A percentile compares a stretch with the other conserved stretches of the same genome.
These are phyloP conservation scores for Hylodesmum podocarpum DNA, from an alignment of 306 rosid species.

Conservation along the genomic window DNA sequence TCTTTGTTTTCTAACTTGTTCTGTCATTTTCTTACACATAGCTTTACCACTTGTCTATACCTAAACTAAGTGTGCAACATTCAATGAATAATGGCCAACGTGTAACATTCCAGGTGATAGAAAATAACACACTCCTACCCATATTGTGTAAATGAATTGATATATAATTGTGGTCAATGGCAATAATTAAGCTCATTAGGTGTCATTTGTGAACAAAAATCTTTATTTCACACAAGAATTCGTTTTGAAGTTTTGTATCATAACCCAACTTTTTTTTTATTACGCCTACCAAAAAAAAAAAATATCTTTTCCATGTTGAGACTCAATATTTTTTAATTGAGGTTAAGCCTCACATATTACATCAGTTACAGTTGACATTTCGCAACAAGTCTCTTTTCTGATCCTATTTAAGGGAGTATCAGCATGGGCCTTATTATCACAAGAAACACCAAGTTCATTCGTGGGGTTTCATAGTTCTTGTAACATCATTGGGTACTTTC, in stretches of 20 bases:
- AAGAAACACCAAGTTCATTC: not conserved
- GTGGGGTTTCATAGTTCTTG: not conserved
- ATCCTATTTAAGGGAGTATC: constrained; percentile 35
- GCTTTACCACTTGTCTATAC: not conserved
- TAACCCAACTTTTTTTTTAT: not conserved
- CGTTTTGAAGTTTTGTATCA: not conserved
- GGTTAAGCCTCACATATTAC: not conserved
- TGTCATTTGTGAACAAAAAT: not conserved
- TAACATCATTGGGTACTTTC: constrained; percentile 22
- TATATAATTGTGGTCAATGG: constrained; percentile 1
- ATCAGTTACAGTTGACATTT: not conserved
- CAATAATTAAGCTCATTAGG: constrained; percentile 27
- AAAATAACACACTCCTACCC: not conserved
- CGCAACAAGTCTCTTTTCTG: not conserved
- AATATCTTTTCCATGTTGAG: too few relatives aligned
- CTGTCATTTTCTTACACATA: not conserved
- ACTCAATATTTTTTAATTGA: not conserved
- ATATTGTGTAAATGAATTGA: not conserved
- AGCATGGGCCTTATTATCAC: not conserved
- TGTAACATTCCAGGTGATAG: not conserved
- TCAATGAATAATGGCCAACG: not conserved
- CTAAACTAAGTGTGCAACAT: not conserved
- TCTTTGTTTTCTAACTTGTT: not conserved
- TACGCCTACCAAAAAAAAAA: too few relatives aligned
- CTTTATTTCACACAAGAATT: not conserved